These are phyloP conservation scores for Plasmodium coatneyi DNA, from an alignment of 169 alveolate genomes.

Conservation along the genomic window DNA sequence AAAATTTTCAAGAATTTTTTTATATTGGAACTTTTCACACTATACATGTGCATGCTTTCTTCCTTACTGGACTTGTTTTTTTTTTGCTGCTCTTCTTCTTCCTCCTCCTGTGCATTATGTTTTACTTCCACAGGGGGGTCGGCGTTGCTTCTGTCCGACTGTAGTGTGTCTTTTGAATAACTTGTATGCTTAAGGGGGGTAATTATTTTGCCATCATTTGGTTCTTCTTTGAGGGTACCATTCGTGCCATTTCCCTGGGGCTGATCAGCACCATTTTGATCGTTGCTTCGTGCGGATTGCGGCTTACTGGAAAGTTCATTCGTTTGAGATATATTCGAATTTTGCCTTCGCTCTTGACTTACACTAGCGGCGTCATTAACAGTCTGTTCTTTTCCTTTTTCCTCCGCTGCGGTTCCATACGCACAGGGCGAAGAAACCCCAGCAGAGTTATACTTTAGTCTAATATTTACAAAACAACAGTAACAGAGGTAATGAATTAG, in stretches of 20 bases:
- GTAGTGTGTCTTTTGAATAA: not conserved
- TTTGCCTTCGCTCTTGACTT: not conserved
- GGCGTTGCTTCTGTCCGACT: not conserved
- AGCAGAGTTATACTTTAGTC: slow-evolving; percentile 27
- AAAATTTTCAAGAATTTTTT: slow-evolving; percentile 65
- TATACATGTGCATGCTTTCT: not conserved
- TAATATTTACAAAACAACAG: slow-evolving; percentile 69
- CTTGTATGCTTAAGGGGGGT: not conserved
- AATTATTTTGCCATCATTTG: not conserved
- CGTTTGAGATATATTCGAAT: not conserved
- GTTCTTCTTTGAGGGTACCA: not conserved
- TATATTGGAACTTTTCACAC: slow-evolving; percentile 37
- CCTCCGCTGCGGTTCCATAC: not conserved
- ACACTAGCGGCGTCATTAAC: not conserved
- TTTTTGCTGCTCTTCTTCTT: not conserved
- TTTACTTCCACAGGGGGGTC: not conserved
- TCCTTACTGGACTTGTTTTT: not conserved
- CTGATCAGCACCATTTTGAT: not conserved
- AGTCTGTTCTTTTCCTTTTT: slow-evolving; percentile 3
- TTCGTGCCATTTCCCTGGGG: not conserved
- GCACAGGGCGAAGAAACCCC: not conserved
- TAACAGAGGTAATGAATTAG: slow-evolving; percentile 73
- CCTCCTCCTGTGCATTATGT: not conserved
- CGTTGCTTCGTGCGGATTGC: not conserved
- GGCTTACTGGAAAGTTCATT: not conserved